phyloP scores from a whole-genome alignment of 306 rosid species.

The Vigna hirtella region DNA sequence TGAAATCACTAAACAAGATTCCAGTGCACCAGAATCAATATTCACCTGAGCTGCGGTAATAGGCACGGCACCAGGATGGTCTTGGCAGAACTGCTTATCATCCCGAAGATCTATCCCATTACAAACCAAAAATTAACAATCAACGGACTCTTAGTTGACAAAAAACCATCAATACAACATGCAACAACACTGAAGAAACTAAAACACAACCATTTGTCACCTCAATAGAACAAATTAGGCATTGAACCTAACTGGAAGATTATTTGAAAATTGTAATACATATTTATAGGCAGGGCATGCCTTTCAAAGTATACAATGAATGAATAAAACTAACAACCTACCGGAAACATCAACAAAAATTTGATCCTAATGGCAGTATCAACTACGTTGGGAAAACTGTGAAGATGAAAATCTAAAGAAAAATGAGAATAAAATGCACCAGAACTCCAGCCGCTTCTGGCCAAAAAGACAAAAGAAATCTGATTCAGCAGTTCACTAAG shows the following conservation, averaged over 20 bases:
- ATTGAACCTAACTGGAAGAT: conserved; percentile 1
- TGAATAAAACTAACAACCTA: conserved; percentile 34
- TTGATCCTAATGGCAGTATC: conserved; percentile 16
- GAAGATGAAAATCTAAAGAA: conserved; percentile 9
- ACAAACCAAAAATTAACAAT: conserved; percentile 42
- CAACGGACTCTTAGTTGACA: conserved; percentile 6
- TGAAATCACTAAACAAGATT: conserved; percentile 16
- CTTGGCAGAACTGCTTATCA: conserved; percentile 92
- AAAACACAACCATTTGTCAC: conserved; percentile 9
- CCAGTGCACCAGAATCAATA: conserved; percentile 29
- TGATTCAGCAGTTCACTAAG: conserved; percentile 7
- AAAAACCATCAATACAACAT: conserved; percentile 16
- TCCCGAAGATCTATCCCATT: conserved; percentile 91
- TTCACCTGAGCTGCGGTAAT: conserved; percentile 89
- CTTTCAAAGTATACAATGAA: conserved; percentile 8
- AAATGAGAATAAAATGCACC: conserved; percentile 21
- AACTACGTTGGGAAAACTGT: conserved; percentile 5
- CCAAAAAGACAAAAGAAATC: background rate
- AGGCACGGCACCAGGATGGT: conserved; percentile 98
- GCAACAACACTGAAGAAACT: conserved; percentile 6
- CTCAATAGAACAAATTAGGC: conserved; percentile 14
- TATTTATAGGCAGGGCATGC: conserved; percentile 19
- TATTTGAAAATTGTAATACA: conserved; percentile 29
- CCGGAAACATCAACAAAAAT: conserved; percentile 22
- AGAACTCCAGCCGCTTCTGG: background rate